Evolutionary conservation across 257 asterid genomes (phyloP).

Genomic region (Jasminum sambac): DNA sequence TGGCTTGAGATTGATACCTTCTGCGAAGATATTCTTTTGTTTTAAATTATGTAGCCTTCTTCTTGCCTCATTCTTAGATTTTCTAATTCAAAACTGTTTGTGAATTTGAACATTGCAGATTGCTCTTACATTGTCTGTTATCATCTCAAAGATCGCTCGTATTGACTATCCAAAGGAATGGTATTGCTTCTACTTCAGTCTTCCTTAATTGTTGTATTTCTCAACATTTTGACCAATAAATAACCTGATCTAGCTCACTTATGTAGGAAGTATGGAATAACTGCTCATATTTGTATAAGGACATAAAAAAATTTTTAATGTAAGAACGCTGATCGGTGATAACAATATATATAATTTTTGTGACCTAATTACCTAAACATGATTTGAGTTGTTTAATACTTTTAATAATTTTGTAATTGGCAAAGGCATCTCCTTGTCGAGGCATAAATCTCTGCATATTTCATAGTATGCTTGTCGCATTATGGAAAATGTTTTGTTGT

Average conservation of each 20-base stretch:
- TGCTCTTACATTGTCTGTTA: conserved; percentile 83
- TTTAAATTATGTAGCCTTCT: background rate
- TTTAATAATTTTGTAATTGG: conserved; percentile 14
- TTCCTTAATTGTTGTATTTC: conserved; percentile 1
- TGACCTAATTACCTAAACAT: conserved; percentile 1
- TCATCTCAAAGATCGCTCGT: conserved; percentile 93
- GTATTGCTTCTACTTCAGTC: conserved; percentile 43
- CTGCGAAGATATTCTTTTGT: conserved; percentile 1
- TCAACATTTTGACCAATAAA: background rate
- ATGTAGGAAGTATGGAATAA: background rate
- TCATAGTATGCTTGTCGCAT: background rate
- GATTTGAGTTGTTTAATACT: background rate
- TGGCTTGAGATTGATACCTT: conserved; percentile 22
- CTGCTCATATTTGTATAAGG: background rate
- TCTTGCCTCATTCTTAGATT: conserved; percentile 2
- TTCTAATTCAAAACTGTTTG: conserved; percentile 10
- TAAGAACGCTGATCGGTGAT: background rate
- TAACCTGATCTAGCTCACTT: no score
- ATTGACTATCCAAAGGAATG: conserved; percentile 97
- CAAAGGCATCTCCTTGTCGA: conserved; percentile 3
- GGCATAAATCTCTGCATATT: background rate
- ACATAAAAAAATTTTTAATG: background rate
- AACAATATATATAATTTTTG: conserved; percentile 2
- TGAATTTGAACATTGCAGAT: conserved; percentile 54
- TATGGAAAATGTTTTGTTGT: conserved; percentile 16